phyloP scores from a whole-genome alignment of 108 stramenopile genomes.

The Skeletonema potamos region DNA sequence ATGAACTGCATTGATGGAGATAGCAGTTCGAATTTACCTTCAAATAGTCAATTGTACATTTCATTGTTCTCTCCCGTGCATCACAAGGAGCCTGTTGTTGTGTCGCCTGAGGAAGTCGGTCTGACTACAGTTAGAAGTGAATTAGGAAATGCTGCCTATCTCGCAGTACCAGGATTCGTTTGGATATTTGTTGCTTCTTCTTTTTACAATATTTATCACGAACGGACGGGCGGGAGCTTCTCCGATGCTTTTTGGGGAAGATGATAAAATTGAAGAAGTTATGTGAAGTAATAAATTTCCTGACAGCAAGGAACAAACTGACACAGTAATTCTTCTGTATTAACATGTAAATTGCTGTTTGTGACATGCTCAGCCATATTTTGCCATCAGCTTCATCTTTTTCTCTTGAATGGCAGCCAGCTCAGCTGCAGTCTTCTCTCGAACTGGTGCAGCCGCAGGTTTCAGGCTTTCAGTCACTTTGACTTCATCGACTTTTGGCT shows the following conservation, averaged over 20 bases:
- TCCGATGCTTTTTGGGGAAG: slow-evolving; percentile 60
- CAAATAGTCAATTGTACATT: slow-evolving; percentile 17
- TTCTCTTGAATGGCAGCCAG: slow-evolving; percentile 76
- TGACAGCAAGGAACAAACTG: neutral
- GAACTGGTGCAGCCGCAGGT: slow-evolving; percentile 16
- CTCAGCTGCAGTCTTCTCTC: slow-evolving; percentile 71
- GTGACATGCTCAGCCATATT: slow-evolving; percentile 58
- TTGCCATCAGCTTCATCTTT: slow-evolving; percentile 76
- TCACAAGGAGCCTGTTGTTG: slow-evolving; percentile 45
- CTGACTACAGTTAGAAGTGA: slow-evolving; percentile 44
- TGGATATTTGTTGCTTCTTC: slow-evolving; percentile 48
- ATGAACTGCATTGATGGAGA: slow-evolving; percentile 28
- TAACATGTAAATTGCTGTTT: neutral
- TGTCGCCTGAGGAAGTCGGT: slow-evolving; percentile 63
- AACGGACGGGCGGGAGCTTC: slow-evolving; percentile 58
- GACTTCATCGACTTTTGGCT: slow-evolving; percentile 1
- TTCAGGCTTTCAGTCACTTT: slow-evolving; percentile 14
- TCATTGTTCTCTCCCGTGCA: slow-evolving; percentile 26
- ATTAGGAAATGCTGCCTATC: slow-evolving; percentile 31
- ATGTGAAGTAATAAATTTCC: neutral
- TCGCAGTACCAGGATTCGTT: slow-evolving; percentile 63
- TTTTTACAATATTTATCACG: slow-evolving; percentile 56
- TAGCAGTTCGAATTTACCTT: slow-evolving; percentile 2
- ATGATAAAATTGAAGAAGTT: slow-evolving; percentile 9
- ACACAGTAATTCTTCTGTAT: neutral